phyloP scores from a whole-genome alignment of 208 protist genomes.

The Angomonas ambiguus region DNA sequence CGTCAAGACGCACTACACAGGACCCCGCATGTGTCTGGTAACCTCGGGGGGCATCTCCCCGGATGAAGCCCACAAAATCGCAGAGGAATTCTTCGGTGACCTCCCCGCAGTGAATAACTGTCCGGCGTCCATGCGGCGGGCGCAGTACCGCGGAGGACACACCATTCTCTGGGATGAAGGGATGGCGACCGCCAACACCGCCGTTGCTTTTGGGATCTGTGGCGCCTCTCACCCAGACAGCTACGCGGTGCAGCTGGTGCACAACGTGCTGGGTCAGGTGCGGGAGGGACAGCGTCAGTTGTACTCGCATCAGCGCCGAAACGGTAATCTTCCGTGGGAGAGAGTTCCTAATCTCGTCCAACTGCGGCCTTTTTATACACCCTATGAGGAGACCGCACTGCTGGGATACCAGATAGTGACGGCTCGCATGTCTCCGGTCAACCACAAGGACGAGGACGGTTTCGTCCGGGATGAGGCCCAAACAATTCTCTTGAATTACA shows the following conservation, averaged over 20 bases:
- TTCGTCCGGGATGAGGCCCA: conserved; percentile 60
- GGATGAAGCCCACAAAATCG: conserved; percentile 88
- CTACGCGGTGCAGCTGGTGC: conserved; percentile 91
- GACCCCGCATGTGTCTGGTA: conserved; percentile 95
- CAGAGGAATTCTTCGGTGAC: conserved; percentile 86
- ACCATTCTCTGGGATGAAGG: conserved; percentile 71
- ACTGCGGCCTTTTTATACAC: conserved; percentile 88
- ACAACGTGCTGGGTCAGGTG: conserved; percentile 93
- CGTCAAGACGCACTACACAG: conserved; percentile 96
- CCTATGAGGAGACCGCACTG: conserved; percentile 87
- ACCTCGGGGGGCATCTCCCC: conserved; percentile 95
- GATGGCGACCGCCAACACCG: conserved; percentile 80
- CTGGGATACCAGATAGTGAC: conserved; percentile 87
- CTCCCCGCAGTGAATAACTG: conserved; percentile 69
- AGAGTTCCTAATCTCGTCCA: conserved; percentile 63
- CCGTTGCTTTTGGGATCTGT: conserved; percentile 78
- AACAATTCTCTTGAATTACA: conserved; percentile 62
- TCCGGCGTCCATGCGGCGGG: conserved; percentile 27
- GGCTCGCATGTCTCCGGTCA: conserved; percentile 33
- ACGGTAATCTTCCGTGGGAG: conserved; percentile 59
- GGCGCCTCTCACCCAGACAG: conserved; percentile 89
- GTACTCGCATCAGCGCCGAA: conserved; percentile 68
- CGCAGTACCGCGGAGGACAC: conserved; percentile 61
- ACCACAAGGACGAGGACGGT: conserved; percentile 16
- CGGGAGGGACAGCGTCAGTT: conserved; percentile 75